Conservation (phyloP, 2,329 filamentous ascomycete genomes). For the Erysiphe pulchra region DNA sequence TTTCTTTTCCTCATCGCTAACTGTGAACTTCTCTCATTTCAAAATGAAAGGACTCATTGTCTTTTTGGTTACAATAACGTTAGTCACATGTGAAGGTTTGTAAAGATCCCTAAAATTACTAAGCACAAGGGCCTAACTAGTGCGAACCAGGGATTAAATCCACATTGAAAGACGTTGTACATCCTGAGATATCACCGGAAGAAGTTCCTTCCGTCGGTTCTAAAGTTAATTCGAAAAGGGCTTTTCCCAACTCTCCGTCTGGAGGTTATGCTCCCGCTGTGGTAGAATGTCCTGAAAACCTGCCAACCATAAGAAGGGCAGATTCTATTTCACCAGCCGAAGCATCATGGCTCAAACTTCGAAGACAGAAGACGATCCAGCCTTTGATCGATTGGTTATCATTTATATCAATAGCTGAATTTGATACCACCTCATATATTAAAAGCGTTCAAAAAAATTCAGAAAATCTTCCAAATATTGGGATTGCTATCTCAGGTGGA, state of each 20-base stretch:
- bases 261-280: constrained; percentile 45
- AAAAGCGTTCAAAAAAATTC: constrained; percentile 27
- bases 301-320: constrained; percentile 43
- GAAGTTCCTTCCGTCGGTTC: no score
- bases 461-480: constrained; percentile 38
- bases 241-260: constrained; percentile 15
- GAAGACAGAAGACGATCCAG: constrained; percentile 45
- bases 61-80: no score
- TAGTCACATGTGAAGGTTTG: no score
- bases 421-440: constrained; percentile 54
- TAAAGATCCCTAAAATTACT: no score
- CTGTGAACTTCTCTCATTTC: no score
- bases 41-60: no score
- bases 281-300: constrained; percentile 42
- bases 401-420: constrained; percentile 47
- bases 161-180: no score
- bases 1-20: no score
- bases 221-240: constrained; percentile 5
- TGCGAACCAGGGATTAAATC: no score
- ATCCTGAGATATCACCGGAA: no score
- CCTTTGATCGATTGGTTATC: constrained; percentile 52
- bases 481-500: constrained; percentile 56
- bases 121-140: no score
- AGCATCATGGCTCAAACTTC: constrained; percentile 42
- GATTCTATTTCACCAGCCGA: constrained; percentile 39